phyloP scores from a whole-genome alignment of 441 rosid genomes.

The Bruguiera hainesii region DNA sequence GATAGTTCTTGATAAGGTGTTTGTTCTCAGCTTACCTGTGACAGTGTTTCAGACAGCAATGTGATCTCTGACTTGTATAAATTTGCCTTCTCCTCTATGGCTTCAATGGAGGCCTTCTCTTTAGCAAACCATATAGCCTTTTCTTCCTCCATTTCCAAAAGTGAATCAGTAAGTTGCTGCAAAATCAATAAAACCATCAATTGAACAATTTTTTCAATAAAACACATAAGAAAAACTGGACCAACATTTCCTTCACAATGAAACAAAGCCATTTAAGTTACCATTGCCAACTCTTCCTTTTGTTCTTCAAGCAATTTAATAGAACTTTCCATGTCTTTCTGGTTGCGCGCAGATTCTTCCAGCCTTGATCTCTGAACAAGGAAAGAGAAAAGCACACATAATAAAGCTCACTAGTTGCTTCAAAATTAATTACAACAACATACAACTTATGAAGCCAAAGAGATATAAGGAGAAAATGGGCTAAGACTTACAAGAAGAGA shows the following conservation, averaged over 20 bases:
- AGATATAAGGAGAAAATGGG: neutral
- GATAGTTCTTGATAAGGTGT: neutral
- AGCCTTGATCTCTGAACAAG: constrained; percentile 49
- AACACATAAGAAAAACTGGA: constrained; percentile 1
- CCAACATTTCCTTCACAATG: constrained; percentile 1
- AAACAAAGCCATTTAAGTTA: constrained; percentile 25
- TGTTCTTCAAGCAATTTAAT: constrained; percentile 56
- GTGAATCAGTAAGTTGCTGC: constrained; percentile 81
- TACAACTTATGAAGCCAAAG: neutral
- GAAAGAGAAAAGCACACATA: constrained; percentile 6
- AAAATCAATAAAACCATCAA: constrained; percentile 22
- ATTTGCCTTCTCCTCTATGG: constrained; percentile 58
- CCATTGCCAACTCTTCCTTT: constrained; percentile 93
- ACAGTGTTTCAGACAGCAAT: constrained; percentile 45
- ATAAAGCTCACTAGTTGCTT: constrained; percentile 9
- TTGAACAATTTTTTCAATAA: constrained; percentile 13
- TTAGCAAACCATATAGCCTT: constrained; percentile 76
- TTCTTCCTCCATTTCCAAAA: constrained; percentile 92
- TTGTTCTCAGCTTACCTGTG: constrained; percentile 46
- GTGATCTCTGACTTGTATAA: constrained; percentile 37
- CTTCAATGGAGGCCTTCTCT: constrained; percentile 63
- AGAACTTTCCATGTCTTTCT: constrained; percentile 51
- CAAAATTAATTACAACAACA: neutral
- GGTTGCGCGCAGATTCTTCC: constrained; percentile 57
- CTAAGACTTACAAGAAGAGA: constrained; percentile 48